Percentiles rank a stretch among this genome's conserved stretches.
These are phyloP conservation scores for Blastobotrys peoriensis DNA, from an alignment of 805 yeast species.

Conservation along the genomic window DNA sequence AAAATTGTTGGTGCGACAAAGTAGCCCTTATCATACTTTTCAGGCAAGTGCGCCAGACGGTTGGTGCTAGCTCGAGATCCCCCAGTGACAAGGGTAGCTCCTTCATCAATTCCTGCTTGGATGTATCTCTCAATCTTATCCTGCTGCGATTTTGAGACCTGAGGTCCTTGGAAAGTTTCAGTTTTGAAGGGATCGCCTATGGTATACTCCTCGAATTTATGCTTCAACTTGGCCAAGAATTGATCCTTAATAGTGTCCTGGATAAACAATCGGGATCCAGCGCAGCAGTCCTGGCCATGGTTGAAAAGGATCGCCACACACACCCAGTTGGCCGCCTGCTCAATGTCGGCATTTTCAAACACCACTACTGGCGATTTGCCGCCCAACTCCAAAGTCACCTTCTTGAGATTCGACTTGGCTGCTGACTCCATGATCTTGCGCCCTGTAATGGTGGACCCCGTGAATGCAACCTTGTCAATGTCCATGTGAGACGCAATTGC, in stretches of 20 bases:
- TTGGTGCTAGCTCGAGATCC: no score
- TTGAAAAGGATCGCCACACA: slow-evolving; percentile 81
- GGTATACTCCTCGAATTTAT: slow-evolving; percentile 39
- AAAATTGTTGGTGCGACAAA: slow-evolving; percentile 73
- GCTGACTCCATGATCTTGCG: slow-evolving; percentile 71
- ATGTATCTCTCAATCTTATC: slow-evolving; percentile 70
- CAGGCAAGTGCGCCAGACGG: slow-evolving; percentile 26
- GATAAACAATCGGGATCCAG: slow-evolving; percentile 85
- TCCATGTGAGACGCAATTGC: slow-evolving; percentile 54
- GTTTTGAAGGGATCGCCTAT: slow-evolving; percentile 75
- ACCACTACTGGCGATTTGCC: slow-evolving; percentile 93
- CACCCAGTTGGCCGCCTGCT: slow-evolving; percentile 66
- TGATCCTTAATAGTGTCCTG: slow-evolving; percentile 79
- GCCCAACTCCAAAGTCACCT: slow-evolving; percentile 89
- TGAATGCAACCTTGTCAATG: slow-evolving; percentile 83
- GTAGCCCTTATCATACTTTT: slow-evolving; percentile 43
- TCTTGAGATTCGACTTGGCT: slow-evolving; percentile 66
- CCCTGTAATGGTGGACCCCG: slow-evolving; percentile 92
- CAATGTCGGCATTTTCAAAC: slow-evolving; percentile 78
- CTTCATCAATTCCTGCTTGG: slow-evolving; percentile 71
- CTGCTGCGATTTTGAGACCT: slow-evolving; percentile 71
- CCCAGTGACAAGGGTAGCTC: slow-evolving; percentile 76
- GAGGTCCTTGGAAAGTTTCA: slow-evolving; percentile 80
- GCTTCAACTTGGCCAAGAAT: slow-evolving; percentile 52
- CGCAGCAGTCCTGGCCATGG: slow-evolving; percentile 94